Conservation (phyloP, 768 basidiomycete species). For the Porpolomopsis calyptriformis region DNA sequence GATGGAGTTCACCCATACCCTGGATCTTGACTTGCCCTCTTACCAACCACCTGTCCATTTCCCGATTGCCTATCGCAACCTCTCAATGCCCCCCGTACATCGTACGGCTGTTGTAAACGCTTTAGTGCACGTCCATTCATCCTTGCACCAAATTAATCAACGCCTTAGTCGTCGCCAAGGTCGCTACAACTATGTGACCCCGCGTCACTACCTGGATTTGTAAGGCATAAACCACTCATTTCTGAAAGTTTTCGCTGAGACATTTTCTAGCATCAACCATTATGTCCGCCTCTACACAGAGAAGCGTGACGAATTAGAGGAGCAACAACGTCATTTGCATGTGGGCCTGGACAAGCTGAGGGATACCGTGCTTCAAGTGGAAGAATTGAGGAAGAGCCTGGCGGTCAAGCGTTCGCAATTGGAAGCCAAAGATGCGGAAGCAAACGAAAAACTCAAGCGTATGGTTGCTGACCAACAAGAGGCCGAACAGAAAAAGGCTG, state of each 20-base stretch:
- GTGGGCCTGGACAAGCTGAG: slow-evolving; percentile 95
- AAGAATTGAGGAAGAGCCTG: slow-evolving; percentile 89
- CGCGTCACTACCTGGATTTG: slow-evolving; percentile 98
- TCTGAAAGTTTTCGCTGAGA: slow-evolving; percentile 8
- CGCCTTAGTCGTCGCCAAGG: slow-evolving; percentile 86
- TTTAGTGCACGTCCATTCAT: slow-evolving; percentile 83
- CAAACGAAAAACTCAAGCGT: slow-evolving; percentile 92
- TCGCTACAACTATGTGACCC: slow-evolving; percentile 94
- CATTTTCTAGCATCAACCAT: slow-evolving; percentile 72
- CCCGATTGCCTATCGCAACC: slow-evolving; percentile 79
- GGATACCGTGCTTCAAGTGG: slow-evolving; percentile 94
- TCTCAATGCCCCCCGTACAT: slow-evolving; percentile 80
- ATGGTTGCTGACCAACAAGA: slow-evolving; percentile 99
- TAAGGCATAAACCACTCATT: slow-evolving; percentile 35
- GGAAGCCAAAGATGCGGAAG: slow-evolving; percentile 87
- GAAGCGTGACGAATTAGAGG: slow-evolving; percentile 94
- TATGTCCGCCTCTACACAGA: slow-evolving; percentile 92
- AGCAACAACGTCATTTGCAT: slow-evolving; percentile 96
- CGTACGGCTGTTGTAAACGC: slow-evolving; percentile 89
- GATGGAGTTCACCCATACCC: slow-evolving; percentile 87
- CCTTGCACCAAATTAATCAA: slow-evolving; percentile 81
- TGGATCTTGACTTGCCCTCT: slow-evolving; percentile 82
- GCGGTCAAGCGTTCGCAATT: slow-evolving; percentile 90
- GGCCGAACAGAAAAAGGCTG: slow-evolving; percentile 95
- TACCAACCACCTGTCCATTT: slow-evolving; percentile 75